Evolutionary conservation across 192 early-diverging fungal species (phyloP), one percentile per base, ranked within the genome.

Genomic region (Coemansia sp.): DNA sequence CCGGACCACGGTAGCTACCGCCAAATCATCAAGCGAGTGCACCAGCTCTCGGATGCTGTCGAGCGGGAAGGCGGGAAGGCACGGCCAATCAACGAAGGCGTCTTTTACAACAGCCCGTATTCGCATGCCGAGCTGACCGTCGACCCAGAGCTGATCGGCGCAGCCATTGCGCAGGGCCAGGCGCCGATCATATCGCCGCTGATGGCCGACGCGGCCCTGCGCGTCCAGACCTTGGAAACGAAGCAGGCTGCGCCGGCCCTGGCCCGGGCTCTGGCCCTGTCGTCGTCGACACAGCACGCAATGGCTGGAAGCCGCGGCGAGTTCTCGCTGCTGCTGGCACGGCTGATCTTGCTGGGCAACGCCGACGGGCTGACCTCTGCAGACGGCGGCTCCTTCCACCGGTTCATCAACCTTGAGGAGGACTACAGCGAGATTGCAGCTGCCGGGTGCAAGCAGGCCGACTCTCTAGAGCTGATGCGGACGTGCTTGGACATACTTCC

Each of bases 341-440:
- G 21, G 60, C 89, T 52, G 73, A 83, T 47, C 47, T 64, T 39
- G 69, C 74, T 51, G 75, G 76, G 48, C 45, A 40, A 10, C 52
- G 48, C 10, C 71, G 79, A 52, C 23, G 69, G 69, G 0, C 38
- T 73, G 0, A 69, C 72, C 17, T 74, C 77, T 3, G 57, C 11
- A 67, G 79, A 47, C n/a, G 57, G 49, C 12, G 12, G 20, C 0
- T 68, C 64, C 16, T 78, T 82, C 19, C 83, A 84, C 25, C 76
- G 86, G 43, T 81, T 95, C 30, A 73, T 93, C 25, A 95, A 93
- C 45, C 74, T 93, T 9, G 76, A 83, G 52, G 85, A 89, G 42
- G 91, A 93, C 57, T 87, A 81, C 47, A 60, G 52, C 7, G 51
- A 67, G 3, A 77, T 92, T 13, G n/a, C n/a, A n/a, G 33, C 69